Evolutionary conservation across 2,329 filamentous ascomycete species (phyloP).

Genomic region (Biscogniauxia mediterranea): DNA sequence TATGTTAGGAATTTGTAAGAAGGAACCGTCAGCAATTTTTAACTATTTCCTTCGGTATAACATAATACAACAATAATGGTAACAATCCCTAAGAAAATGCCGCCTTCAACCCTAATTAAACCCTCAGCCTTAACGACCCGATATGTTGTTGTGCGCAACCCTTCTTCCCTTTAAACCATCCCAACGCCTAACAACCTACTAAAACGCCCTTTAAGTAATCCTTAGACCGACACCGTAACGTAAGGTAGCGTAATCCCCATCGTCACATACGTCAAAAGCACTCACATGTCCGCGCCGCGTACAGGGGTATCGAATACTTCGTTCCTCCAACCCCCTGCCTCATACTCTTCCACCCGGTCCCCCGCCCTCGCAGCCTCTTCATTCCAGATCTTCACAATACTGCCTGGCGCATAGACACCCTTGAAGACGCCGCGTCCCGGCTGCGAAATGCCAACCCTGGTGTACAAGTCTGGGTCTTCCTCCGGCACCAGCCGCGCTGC

Average conservation of each 20-base stretch:
- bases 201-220: neutral
- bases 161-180: too few relatives aligned
- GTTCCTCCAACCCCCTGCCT: constrained; percentile 76
- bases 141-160: too few relatives aligned
- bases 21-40: too few relatives aligned
- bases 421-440: constrained; percentile 65
- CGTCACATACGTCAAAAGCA: neutral
- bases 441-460: constrained; percentile 65
- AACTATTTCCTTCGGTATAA: too few relatives aligned
- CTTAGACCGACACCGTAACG: neutral
- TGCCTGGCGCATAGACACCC: constrained; percentile 84
- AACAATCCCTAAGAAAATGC: too few relatives aligned
- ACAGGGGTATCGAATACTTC: constrained; percentile 65
- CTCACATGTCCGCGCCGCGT: constrained; percentile 16
- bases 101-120: too few relatives aligned
- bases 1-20: too few relatives aligned
- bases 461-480: constrained; percentile 74
- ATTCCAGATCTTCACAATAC: constrained; percentile 85
- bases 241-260: neutral
- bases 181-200: neutral
- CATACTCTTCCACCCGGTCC: constrained; percentile 73
- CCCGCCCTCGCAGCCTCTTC: constrained; percentile 69
- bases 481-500: constrained; percentile 70
- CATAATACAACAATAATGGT: too few relatives aligned
- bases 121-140: too few relatives aligned